Evolutionary conservation across 2,329 filamentous ascomycete genomes (phyloP), one percentile per base, ranked within the genome.

Genomic region (Ascochyta koolunga): DNA sequence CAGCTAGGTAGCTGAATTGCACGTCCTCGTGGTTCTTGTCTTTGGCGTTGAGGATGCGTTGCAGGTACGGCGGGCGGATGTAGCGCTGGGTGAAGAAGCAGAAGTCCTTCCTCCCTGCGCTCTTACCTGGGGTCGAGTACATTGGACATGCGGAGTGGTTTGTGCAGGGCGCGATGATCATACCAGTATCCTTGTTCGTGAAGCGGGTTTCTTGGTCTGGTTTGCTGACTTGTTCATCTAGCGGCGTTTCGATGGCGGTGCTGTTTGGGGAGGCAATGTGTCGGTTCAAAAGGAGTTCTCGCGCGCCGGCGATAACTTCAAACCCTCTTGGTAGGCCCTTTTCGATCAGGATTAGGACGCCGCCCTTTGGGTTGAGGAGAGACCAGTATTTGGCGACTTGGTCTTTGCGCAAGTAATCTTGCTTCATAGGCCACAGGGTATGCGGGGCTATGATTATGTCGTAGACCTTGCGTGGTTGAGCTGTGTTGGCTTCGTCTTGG

Each of bases 301-400:
- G 87, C 5, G 93, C 92, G 41, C 89, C 89, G 10, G 91, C 93
- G 35, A 99, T 86, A 13, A 91, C 90, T 72, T 98, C 95, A 62
- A 99, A 99, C 0, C 95, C 95, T 37, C 91, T 86, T 11, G 92
- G 90, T 11, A 96, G 85, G 0, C 92, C 95, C 73, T 97, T 98
- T 73, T 99, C 95, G 19, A 97, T 78, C 3, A 98, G 77, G 42
- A 98, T 85, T 4, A 99, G 81, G 13, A 99, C 84, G 31, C 95
- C 95, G 1, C 93, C 93, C 16, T 93, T 83, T 1, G 89, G 89
- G 46, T 89, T 90, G 4, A 97, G 80, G 44, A 97, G 81, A 13
- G 86, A 87, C 95, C 95, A 99, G 1, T 98, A 83, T 56, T 96
- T 96, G 68, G 96, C 87, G 18, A 97, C 80, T 46, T 95, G 82